Evolutionary conservation across 352 stramenopile genomes (phyloP).

Genomic region (Pythium biforme): DNA sequence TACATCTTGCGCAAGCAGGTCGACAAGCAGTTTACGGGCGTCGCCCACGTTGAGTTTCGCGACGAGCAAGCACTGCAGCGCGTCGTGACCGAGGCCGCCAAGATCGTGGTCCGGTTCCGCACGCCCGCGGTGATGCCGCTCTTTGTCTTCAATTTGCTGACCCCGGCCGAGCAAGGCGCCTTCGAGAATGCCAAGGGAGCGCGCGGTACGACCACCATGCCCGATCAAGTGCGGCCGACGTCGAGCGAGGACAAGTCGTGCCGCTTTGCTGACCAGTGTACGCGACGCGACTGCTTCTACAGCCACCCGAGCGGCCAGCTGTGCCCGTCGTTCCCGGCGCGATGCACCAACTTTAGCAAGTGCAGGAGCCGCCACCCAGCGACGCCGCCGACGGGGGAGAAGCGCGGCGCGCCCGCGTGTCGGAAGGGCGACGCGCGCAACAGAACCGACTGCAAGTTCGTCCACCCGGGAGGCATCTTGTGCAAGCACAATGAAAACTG

Average conservation of each 20-base stretch:
- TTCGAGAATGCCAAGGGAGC: constrained; percentile 67
- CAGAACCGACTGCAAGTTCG: constrained; percentile 3
- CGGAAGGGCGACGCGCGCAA: constrained; percentile 2
- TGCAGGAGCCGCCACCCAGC: constrained; percentile 16
- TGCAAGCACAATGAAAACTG: constrained; percentile 10
- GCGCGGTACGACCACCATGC: too few relatives aligned
- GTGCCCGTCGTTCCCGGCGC: constrained; percentile 18
- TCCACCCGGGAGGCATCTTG: constrained; percentile 9
- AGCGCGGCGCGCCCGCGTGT: neutral
- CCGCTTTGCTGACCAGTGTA: constrained; percentile 18
- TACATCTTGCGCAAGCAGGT: constrained; percentile 74
- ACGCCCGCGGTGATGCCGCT: constrained; percentile 54
- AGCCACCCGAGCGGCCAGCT: constrained; percentile 18
- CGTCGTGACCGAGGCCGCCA: constrained; percentile 44
- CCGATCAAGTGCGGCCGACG: neutral
- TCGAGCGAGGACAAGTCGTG: neutral
- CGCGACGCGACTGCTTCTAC: constrained; percentile 17
- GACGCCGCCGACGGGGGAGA: neutral
- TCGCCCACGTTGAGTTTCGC: constrained; percentile 75
- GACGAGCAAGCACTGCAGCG: constrained; percentile 49
- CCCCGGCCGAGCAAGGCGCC: constrained; percentile 66
- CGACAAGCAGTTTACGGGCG: constrained; percentile 68
- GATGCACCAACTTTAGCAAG: constrained; percentile 4
- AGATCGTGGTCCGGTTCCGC: constrained; percentile 58
- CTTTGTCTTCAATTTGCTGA: constrained; percentile 57